Evolutionary conservation across 148 eudicot genomes (phyloP).

Genomic region (Vaccinium vitisidaea): DNA sequence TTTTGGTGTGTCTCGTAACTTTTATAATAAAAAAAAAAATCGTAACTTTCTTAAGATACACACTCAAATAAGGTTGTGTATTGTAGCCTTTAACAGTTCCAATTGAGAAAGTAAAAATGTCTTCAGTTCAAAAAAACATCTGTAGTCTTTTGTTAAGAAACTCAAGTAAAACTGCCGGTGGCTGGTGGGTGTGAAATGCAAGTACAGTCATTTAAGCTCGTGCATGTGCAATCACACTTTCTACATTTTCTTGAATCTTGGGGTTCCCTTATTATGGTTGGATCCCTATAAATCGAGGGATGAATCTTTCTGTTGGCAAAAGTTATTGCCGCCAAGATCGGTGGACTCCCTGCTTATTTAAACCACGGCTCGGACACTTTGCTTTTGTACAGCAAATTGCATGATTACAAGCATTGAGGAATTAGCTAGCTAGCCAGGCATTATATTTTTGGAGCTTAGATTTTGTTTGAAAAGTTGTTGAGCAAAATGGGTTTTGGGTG

Average conservation of each 20-base stretch:
- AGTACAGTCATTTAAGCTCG: background rate
- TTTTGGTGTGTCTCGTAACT: too few species aligned
- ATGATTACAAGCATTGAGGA: too few species aligned
- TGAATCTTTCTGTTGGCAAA: conserved; percentile 2
- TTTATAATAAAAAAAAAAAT: too few species aligned
- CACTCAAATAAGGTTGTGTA: too few species aligned
- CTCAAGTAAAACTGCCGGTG: too few species aligned
- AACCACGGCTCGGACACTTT: background rate
- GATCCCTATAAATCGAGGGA: background rate
- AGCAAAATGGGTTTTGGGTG: conserved; percentile 18
- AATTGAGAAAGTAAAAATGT: too few species aligned
- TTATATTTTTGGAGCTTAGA: background rate
- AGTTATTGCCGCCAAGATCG: background rate
- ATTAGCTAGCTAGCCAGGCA: background rate
- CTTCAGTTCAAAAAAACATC: too few species aligned
- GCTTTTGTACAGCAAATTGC: background rate
- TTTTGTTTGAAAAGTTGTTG: background rate
- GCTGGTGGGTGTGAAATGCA: too few species aligned
- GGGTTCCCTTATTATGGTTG: background rate
- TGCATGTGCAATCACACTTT: background rate
- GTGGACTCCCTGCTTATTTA: background rate
- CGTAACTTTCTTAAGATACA: too few species aligned
- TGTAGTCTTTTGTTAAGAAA: too few species aligned
- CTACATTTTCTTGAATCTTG: background rate
- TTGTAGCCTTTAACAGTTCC: too few species aligned